Evolutionary conservation across 805 yeast genomes (phyloP), one percentile per base, ranked within the genome.

Genomic region (Cyberlindnera nakhonratchasimensis): DNA sequence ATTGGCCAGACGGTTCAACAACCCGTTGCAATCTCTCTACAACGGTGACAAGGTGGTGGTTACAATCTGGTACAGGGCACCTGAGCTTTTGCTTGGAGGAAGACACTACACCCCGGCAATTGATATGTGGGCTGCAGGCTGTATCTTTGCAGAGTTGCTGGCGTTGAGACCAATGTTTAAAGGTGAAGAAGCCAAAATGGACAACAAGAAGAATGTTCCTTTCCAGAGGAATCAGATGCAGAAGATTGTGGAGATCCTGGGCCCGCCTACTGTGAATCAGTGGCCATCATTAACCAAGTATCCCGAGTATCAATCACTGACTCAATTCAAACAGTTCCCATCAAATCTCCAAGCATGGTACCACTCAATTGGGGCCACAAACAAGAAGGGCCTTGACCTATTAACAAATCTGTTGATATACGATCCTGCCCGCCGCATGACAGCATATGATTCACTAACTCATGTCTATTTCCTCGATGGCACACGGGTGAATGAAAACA

Each of bases 141-240:
- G 97, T 61, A 90, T 90, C 4, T 68, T 91, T 52, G 98, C 96
- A 0, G 99, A 93, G 59, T 66, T 93, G 39, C 68, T 93, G 12
- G 86, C 96, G 1, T 65, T 93, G 24, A 68, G 96, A 53, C 99
- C 99, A 0, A 82, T 93, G 9, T 93, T 93, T 67, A 93, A 93
- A 62, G 99, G 99, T 40, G 99, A 93, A 64, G 99, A 93, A 59
- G 93, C 96, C 12, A 91, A 91, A 54, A 85, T 91, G 75, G 98
- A 90, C 61, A 86, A 85, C 52, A 91, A 89, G 58, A 90, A 91
- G 58, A 83, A 80, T 42, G 90, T 91, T 5, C 97, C 98, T 2
- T 93, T 93, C 63, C 99, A 93, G 63, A 80, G 84, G 44, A 90
- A 86, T 59, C 99, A 93, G 66, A 74, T 91, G 59, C 84, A 86